Conservation (phyloP, 2,329 filamentous ascomycete genomes). For the Fusarium verrucosum region DNA sequence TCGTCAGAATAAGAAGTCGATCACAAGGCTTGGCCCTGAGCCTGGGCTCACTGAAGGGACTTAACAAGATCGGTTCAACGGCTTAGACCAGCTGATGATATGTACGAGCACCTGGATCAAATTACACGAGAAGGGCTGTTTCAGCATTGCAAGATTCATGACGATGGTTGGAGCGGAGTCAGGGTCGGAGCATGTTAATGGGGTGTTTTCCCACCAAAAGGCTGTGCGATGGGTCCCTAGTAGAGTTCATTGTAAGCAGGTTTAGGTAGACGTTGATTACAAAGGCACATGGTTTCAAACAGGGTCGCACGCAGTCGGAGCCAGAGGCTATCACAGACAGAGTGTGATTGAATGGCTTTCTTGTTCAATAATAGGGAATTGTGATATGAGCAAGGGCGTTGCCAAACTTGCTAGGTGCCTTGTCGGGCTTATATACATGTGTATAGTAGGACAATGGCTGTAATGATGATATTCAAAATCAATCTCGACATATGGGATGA, state of each 20-base stretch:
- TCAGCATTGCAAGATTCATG: slow-evolving; percentile 43
- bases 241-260: slow-evolving; percentile 46
- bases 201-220: slow-evolving; percentile 48
- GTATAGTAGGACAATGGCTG: neutral
- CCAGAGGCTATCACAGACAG: neutral
- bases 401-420: neutral
- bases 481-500: slow-evolving; percentile 3
- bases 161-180: slow-evolving; percentile 45
- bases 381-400: slow-evolving; percentile 4
- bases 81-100: slow-evolving; percentile 36
- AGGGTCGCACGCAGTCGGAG: neutral
- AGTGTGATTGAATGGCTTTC: neutral
- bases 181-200: slow-evolving; percentile 48
- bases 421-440: neutral
- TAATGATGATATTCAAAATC: slow-evolving; percentile 9
- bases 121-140: slow-evolving; percentile 27
- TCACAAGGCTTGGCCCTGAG: slow-evolving; percentile 95
- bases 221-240: slow-evolving; percentile 44
- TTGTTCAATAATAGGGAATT: neutral
- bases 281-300: slow-evolving; percentile 35
- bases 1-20: slow-evolving; percentile 96
- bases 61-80: slow-evolving; percentile 77
- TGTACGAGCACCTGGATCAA: slow-evolving; percentile 19
- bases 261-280: slow-evolving; percentile 45
- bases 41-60: slow-evolving; percentile 90